phyloP scores from a whole-genome alignment of 257 asterid genomes.

The Fraxinus anomala region DNA sequence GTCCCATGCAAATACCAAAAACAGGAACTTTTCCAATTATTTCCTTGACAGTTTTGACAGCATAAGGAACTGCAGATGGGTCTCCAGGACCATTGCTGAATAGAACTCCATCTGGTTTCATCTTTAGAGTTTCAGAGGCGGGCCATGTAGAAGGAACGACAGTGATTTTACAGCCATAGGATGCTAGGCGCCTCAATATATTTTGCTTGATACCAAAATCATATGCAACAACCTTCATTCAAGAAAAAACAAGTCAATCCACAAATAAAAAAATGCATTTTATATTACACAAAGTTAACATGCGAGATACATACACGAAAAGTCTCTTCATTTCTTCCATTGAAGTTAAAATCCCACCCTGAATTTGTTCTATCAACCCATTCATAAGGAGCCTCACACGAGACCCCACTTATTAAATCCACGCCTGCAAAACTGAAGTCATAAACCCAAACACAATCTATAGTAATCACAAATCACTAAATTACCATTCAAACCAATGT shows the following conservation, averaged over 20 bases:
- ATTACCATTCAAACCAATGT: background rate
- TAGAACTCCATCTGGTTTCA: conserved; percentile 92
- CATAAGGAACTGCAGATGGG: conserved; percentile 98
- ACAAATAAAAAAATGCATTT: background rate
- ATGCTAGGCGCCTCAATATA: conserved; percentile 83
- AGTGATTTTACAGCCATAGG: conserved; percentile 88
- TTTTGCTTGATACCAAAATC: conserved; percentile 98
- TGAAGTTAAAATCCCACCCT: conserved; percentile 76
- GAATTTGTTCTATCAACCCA: conserved; percentile 68
- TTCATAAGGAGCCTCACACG: conserved; percentile 80
- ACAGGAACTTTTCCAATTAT: conserved; percentile 78
- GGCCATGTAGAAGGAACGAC: conserved; percentile 96
- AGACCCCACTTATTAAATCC: conserved; percentile 87
- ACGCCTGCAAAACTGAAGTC: conserved; percentile 55
- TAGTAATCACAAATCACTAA: background rate
- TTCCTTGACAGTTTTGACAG: conserved; percentile 81
- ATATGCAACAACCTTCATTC: conserved; percentile 84
- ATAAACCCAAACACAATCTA: conserved; percentile 11
- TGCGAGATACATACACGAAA: conserved; percentile 51
- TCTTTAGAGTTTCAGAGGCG: conserved; percentile 77
- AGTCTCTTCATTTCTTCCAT: conserved; percentile 45
- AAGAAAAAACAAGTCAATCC: conserved; percentile 17
- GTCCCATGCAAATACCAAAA: conserved; percentile 99
- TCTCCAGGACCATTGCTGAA: conserved; percentile 98
- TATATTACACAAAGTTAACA: background rate